Evolutionary conservation across 208 protist genomes (phyloP).

Genomic region (Herpetomonas tarakana): DNA sequence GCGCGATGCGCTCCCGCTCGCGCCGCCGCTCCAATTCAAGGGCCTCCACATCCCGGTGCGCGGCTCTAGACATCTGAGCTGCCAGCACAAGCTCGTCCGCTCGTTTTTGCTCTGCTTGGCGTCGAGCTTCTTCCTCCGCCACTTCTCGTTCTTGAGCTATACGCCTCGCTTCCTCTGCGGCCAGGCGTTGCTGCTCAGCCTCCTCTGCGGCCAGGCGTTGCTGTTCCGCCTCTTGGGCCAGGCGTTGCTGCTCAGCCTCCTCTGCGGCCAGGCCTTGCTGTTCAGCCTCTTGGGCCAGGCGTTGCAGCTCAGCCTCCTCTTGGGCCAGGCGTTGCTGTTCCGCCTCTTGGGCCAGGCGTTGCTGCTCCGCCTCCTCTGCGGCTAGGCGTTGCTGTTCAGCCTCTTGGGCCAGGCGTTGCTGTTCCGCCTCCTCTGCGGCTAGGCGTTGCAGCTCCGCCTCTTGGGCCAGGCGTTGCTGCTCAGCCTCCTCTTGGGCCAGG

Average conservation of each 20-base stretch:
- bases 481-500: slow-evolving; percentile 11
- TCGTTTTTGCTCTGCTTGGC: background rate
- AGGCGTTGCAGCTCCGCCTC: slow-evolving; percentile 11
- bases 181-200: slow-evolving; percentile 10
- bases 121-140: background rate
- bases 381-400: slow-evolving; percentile 24
- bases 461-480: slow-evolving; percentile 7
- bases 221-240: slow-evolving; percentile 16
- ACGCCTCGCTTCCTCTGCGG: slow-evolving; percentile 2
- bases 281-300: slow-evolving; percentile 9
- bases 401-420: slow-evolving; percentile 16
- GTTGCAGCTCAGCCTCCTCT: slow-evolving; percentile 16
- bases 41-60: background rate
- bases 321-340: slow-evolving; percentile 21
- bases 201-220: slow-evolving; percentile 8
- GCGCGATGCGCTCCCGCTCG: slow-evolving; percentile 3
- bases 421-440: slow-evolving; percentile 16
- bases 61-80: background rate
- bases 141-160: too few species aligned
- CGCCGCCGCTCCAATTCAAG: background rate
- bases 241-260: slow-evolving; percentile 20
- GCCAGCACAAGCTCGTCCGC: slow-evolving; percentile 2
- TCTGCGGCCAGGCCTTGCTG: slow-evolving; percentile 6
- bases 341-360: slow-evolving; percentile 16
- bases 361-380: slow-evolving; percentile 20